Evolutionary conservation across 2,329 filamentous ascomycete species (phyloP).

Genomic region (Orbilia ellipsospora): DNA sequence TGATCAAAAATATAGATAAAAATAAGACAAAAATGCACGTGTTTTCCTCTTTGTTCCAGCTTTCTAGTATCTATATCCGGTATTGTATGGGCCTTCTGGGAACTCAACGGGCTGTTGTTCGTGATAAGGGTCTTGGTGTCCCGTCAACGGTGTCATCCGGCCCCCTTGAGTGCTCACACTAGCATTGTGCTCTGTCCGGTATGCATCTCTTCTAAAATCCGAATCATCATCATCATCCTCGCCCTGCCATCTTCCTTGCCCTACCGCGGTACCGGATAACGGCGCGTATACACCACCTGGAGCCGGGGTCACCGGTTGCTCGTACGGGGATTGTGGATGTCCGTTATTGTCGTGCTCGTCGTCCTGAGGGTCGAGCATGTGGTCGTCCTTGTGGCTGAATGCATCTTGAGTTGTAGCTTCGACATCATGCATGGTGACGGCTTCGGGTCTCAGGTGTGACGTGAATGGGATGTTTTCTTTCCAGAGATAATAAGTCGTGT

Average conservation of each 20-base stretch:
- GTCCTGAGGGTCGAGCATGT: slow-evolving; percentile 45
- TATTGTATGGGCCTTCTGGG: slow-evolving; percentile 45
- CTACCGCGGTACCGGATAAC: slow-evolving; percentile 46
- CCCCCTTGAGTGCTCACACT: slow-evolving; percentile 42
- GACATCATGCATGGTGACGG: slow-evolving; percentile 34
- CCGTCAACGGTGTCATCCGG: slow-evolving; percentile 46
- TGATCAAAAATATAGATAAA: neutral
- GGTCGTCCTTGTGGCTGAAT: slow-evolving; percentile 53
- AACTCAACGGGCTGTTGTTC: slow-evolving; percentile 50
- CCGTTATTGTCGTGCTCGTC: slow-evolving; percentile 41
- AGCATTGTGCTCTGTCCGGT: slow-evolving; percentile 47
- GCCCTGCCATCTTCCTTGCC: slow-evolving; percentile 51
- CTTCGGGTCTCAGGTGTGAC: slow-evolving; percentile 34
- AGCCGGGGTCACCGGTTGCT: slow-evolving; percentile 24
- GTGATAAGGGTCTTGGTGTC: slow-evolving; percentile 47
- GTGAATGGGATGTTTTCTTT: slow-evolving; percentile 54
- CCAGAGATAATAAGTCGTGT: slow-evolving; percentile 58
- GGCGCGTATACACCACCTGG: slow-evolving; percentile 47
- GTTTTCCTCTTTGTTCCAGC: neutral
- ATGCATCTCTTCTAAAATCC: slow-evolving; percentile 46
- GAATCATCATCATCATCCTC: slow-evolving; percentile 51
- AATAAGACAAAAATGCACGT: neutral
- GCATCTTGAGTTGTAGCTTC: slow-evolving; percentile 55
- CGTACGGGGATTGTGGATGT: slow-evolving; percentile 39
- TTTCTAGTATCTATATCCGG: slow-evolving; percentile 43